These are phyloP conservation scores for Elsinoe batatas DNA, from an alignment of 2,329 filamentous ascomycete genomes.

Conservation along the genomic window DNA sequence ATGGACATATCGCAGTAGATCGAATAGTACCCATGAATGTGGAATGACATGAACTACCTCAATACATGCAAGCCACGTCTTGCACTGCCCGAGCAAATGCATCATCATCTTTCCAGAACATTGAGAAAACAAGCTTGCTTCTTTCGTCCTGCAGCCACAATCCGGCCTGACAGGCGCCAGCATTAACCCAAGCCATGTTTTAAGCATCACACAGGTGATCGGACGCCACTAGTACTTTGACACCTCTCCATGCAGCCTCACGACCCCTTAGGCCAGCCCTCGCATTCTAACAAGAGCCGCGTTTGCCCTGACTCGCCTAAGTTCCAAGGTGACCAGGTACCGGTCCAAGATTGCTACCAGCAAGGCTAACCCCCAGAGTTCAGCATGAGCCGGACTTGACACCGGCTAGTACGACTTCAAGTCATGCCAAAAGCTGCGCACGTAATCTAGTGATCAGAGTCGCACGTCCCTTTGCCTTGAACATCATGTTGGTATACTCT, in stretches of 20 bases:
- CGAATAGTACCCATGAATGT: neutral
- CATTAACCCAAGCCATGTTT: neutral
- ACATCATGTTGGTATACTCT: neutral
- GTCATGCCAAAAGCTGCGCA: neutral
- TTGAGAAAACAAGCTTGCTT: neutral
- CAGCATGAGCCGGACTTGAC: neutral
- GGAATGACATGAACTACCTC: neutral
- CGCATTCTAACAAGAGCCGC: neutral
- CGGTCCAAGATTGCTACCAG: neutral
- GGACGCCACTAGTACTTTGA: slow-evolving; percentile 2
- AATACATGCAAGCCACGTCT: neutral
- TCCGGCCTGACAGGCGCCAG: neutral
- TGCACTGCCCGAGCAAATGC: neutral
- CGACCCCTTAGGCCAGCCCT: neutral
- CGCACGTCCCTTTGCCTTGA: slow-evolving; percentile 2
- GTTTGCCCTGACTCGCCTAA: neutral
- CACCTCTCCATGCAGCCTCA: neutral
- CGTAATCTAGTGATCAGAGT: neutral
- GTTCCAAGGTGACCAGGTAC: slow-evolving; percentile 5
- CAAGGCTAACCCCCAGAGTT: neutral
- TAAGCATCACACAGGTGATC: neutral
- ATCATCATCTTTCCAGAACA: neutral
- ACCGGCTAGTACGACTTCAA: neutral
- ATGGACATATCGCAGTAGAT: slow-evolving; percentile 3
- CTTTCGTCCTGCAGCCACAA: neutral